phyloP scores from a whole-genome alignment of 306 rosid genomes.

The Begonia masoniana region DNA sequence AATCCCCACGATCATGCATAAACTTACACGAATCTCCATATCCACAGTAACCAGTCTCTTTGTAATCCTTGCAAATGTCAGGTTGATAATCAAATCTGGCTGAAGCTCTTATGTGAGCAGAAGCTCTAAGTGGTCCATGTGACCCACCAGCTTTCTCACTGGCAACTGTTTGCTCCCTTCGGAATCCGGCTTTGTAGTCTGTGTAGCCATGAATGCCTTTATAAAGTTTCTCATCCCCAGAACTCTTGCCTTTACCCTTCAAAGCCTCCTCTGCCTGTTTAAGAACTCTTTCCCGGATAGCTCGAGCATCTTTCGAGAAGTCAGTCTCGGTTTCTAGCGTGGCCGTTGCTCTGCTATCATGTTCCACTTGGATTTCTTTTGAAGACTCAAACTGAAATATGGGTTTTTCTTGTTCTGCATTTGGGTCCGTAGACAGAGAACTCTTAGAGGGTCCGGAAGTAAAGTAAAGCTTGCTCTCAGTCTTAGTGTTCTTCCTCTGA shows the following conservation, averaged over 20 bases:
- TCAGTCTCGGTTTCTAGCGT: conserved; percentile 81
- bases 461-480: conserved; percentile 24
- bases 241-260: conserved; percentile 31
- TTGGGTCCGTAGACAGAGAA: conserved; percentile 9
- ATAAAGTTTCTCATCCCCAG: conserved; percentile 42
- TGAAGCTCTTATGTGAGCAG: conserved; percentile 77
- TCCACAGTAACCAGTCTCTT: conserved; percentile 81
- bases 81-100: conserved; percentile 88
- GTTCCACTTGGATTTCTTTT: conserved; percentile 62
- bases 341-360: conserved; percentile 74
- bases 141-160: conserved; percentile 82
- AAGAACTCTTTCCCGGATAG: conserved; percentile 65
- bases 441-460: conserved; percentile 19
- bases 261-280: conserved; percentile 51
- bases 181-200: conserved; percentile 71
- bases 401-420: conserved; percentile 12
- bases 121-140: conserved; percentile 88
- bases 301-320: conserved; percentile 60
- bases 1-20: conserved; percentile 95
- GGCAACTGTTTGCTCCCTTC: conserved; percentile 68
- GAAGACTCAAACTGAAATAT: conserved; percentile 47
- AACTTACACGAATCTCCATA: conserved; percentile 79
- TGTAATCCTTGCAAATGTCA: conserved; percentile 80
- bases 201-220: conserved; percentile 58
- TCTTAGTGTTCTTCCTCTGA: conserved; percentile 21